phyloP scores from a whole-genome alignment of 768 basidiomycete genomes.

The Hydnomerulius pinastri region DNA sequence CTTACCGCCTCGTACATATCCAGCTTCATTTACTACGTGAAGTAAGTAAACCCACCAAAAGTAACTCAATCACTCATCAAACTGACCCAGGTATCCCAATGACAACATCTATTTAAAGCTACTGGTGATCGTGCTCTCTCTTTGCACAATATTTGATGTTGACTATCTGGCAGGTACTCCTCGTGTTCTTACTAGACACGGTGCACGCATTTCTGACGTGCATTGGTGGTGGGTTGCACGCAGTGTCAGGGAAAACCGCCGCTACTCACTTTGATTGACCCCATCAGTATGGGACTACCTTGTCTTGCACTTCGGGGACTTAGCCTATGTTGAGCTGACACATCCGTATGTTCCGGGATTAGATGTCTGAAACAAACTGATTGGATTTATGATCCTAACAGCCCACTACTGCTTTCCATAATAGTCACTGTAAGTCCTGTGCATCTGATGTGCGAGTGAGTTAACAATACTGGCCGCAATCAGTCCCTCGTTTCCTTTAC shows the following conservation, averaged over 20 bases:
- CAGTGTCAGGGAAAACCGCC: neutral
- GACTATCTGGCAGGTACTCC: slow-evolving; percentile 23
- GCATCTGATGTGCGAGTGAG: no score
- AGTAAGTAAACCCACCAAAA: slow-evolving; percentile 11
- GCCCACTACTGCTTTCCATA: slow-evolving; percentile 22
- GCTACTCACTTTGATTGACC: neutral
- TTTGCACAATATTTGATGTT: neutral
- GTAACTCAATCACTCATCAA: neutral
- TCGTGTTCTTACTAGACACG: slow-evolving; percentile 22
- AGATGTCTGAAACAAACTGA: slow-evolving; percentile 12
- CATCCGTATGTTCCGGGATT: slow-evolving; percentile 29
- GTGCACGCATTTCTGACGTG: slow-evolving; percentile 17
- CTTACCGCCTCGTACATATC: neutral
- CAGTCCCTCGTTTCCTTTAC: slow-evolving; percentile 22
- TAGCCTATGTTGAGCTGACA: slow-evolving; percentile 7
- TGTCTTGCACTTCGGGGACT: slow-evolving; percentile 23
- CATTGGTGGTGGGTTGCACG: slow-evolving; percentile 14
- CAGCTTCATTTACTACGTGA: slow-evolving; percentile 29
- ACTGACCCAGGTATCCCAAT: slow-evolving; percentile 11
- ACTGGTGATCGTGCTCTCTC: slow-evolving; percentile 8
- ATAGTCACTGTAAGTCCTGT: slow-evolving; percentile 19
- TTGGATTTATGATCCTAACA: neutral
- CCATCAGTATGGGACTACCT: slow-evolving; percentile 24
- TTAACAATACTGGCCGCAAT: slow-evolving; percentile 5
- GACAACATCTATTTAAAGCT: slow-evolving; percentile 14